Conservation (phyloP, 306 rosid species). For the Ziziphus jujuba region DNA sequence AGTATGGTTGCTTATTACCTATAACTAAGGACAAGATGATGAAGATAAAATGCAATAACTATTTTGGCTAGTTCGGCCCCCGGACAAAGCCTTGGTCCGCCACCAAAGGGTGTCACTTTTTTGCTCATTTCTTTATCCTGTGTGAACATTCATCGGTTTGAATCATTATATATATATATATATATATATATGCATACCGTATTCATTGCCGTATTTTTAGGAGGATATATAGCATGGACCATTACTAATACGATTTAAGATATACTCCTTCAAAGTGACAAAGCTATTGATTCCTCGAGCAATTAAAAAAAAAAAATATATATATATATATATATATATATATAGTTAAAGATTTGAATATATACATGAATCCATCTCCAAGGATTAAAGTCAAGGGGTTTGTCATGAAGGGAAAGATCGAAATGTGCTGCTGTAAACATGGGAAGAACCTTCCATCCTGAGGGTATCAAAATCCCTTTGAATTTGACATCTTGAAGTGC, state of each 20-base stretch:
- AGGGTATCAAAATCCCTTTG: slow-evolving; percentile 61
- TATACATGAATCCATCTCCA: slow-evolving; percentile 69
- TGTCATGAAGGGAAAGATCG: slow-evolving; percentile 52
- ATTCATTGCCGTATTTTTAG: no score
- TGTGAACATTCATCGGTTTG: not conserved
- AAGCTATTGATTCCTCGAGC: no score
- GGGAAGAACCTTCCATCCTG: slow-evolving; percentile 88
- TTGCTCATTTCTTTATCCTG: slow-evolving; percentile 53
- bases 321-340: not conserved
- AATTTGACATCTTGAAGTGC: slow-evolving; percentile 52
- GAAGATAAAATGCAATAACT: slow-evolving; percentile 68
- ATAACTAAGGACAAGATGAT: slow-evolving; percentile 81
- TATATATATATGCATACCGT: no score
- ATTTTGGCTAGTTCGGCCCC: slow-evolving; percentile 79
- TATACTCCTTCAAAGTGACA: no score
- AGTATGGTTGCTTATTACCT: slow-evolving; percentile 29
- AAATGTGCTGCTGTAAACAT: slow-evolving; percentile 58
- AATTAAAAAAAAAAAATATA: no score
- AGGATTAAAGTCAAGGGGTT: slow-evolving; percentile 63
- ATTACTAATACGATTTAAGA: no score
- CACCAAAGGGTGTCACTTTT: slow-evolving; percentile 69
- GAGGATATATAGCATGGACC: no score
- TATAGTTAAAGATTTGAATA: not conserved
- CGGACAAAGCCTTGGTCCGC: slow-evolving; percentile 84
- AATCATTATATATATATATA: no score